Evolutionary conservation across 306 rosid species (phyloP), one percentile per base, ranked within the genome.

Genomic region (Argentina anserina): DNA sequence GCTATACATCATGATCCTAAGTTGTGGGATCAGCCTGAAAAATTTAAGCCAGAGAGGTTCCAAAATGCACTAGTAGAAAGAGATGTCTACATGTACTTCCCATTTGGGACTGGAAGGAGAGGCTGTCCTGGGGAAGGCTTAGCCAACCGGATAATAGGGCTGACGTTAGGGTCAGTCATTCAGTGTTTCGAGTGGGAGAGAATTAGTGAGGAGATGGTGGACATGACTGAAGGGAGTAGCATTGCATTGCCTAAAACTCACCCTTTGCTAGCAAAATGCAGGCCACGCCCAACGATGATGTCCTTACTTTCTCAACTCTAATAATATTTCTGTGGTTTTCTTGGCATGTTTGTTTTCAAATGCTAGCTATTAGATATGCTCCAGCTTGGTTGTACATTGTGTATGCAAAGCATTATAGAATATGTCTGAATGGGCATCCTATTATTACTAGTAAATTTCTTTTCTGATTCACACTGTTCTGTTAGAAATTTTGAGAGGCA

Each of bases 61-160:
- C 62, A 39, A 4, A 47, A 21, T 25, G 0, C 21, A 9, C 26
- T 9, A n/a, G n/a, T 8, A 36, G 36, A 31, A 61, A 62, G 61
- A 47, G 72, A 77, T 46, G 76, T 49, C 26, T 71, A 61, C 65
- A 62, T 34, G 25, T 67, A 53, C 74, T 33, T 81, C 63, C 83
- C 87, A 41, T 84, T 84, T 47, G 85, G 85, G 49, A 47, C 65
- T 1, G 79, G 83, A 65, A 75, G 83, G 76, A 72, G 83, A 21
- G 76, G 84, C 28, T 84, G 87, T 46, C 85, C 87, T 31, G 85
- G 85, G 9, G 42, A 63, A 71, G 66, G 15, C 37, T 58, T 81
- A 60, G 83, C 75, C 5, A 84, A 15, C 18, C 46, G 69, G 21
- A 21, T 70, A 2, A 40, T 80, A 12, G 83, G 76, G 41, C 36